phyloP scores from a whole-genome alignment of 208 protist species.

The Wallacemonas sp. region DNA sequence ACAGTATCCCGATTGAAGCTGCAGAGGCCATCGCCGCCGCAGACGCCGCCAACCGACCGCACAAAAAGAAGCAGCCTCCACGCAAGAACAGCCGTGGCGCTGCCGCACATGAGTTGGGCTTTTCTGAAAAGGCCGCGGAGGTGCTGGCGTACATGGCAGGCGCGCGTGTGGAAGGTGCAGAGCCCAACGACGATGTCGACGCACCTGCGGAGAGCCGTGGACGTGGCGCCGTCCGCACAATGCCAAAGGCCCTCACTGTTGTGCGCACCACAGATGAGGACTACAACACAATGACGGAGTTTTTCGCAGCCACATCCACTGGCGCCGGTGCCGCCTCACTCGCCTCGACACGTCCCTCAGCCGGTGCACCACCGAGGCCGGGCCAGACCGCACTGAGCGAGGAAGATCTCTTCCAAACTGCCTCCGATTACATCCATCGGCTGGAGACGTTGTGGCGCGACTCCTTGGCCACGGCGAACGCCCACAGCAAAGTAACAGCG shows the following conservation, averaged over 20 bases:
- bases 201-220: no score
- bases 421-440: conserved; percentile 55
- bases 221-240: not conserved
- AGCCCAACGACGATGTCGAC: no score
- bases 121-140: not conserved
- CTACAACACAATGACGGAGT: conserved; percentile 22
- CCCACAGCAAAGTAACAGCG: conserved; percentile 26
- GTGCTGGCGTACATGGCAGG: conserved; percentile 10
- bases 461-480: conserved; percentile 46
- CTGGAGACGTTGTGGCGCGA: conserved; percentile 63
- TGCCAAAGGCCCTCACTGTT: conserved; percentile 30
- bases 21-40: conserved; percentile 1
- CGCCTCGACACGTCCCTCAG: not conserved
- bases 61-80: no score
- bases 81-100: no score
- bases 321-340: no score
- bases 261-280: conserved; percentile 40
- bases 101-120: no score
- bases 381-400: conserved; percentile 24
- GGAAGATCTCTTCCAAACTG: conserved; percentile 56
- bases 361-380: not conserved
- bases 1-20: conserved; percentile 5
- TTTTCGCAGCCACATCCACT: conserved; percentile 10
- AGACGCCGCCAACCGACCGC: no score
- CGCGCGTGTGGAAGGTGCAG: conserved; percentile 17